Conservation (phyloP, 2,329 filamentous ascomycete genomes). For the Ploettnerulaceae sp. region DNA sequence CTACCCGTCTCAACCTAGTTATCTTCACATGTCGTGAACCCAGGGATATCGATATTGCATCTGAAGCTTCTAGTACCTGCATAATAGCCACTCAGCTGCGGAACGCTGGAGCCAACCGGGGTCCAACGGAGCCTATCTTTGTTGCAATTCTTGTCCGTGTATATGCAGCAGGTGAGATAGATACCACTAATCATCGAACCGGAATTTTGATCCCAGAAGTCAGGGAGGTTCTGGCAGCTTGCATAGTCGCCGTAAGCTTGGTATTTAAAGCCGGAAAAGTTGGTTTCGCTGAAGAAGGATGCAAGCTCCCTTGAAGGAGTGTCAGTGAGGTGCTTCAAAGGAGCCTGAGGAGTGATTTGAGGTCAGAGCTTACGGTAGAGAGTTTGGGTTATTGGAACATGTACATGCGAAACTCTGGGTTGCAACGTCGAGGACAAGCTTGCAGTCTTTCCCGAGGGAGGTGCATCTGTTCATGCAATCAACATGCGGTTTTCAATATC, state of each 20-base stretch:
- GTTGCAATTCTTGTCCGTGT: not conserved
- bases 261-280: conserved; percentile 6
- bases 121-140: not conserved
- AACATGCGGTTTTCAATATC: not conserved
- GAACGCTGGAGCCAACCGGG: not conserved
- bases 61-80: conserved; percentile 1
- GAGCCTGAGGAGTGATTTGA: not conserved
- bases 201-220: conserved; percentile 5
- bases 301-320: not conserved
- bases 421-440: not conserved
- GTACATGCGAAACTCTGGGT: not conserved
- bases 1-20: too few species aligned
- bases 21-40: conserved; percentile 5
- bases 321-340: not conserved
- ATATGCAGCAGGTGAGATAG: conserved; percentile 8
- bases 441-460: not conserved
- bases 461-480: not conserved
- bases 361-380: not conserved
- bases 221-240: conserved; percentile 7
- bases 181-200: not conserved
- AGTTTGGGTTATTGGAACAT: not conserved
- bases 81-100: not conserved
- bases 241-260: conserved; percentile 7
- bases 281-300: not conserved
- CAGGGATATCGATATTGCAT: not conserved